Evolutionary conservation across 1,284 basidiomycete species (phyloP), one percentile per base, ranked within the genome.

Genomic region (Leccinum fuscescens): DNA sequence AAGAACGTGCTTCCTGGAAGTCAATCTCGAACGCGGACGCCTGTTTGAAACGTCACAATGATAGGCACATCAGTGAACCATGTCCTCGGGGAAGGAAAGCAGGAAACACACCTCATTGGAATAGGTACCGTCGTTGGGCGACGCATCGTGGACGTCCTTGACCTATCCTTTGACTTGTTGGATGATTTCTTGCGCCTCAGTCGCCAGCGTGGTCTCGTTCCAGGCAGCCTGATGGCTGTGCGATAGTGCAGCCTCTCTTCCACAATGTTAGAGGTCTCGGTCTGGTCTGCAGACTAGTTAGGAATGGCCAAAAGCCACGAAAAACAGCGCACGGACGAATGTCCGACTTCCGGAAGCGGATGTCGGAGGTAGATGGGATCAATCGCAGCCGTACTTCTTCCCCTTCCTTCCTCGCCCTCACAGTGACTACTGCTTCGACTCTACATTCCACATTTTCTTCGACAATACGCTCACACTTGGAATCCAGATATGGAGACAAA

Each of bases 1-100:
- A 35, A 6, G 12, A 80, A 82, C 0, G 76, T 71, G 4, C 62
- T 76, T 68, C 58, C 72, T 9, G 29, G 29, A 31, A 77, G 49
- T 81, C 64, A 4, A 67, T 55, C 61, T 82, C 68, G 39, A 77
- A 78, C 15, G 75, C 62, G 1, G 77, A 78, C 5, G 75, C 79
- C 80, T 80, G 33, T 46, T 17, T 39, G 15, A 15, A 22, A 46
- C 44, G 6, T 11, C 15, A 15, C n/a, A 20, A 44, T 11, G 42
- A 35, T 35, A 35, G 33, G 33, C 33, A 39, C 17, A 14, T 46
- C 17, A 46, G 20, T 12, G 44, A 17, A 12, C 20, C 17, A 20
- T 46, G 20, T 46, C 2, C n/a, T 22, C 44, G 11, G 44, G 9
- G 17, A 22, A 46, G 12, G 3, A 46, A 46, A 46, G 14, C 37